A percentile compares a stretch with the other conserved stretches of the same genome.
These are phyloP conservation scores for Gorgonomyces haynaldii DNA, from an alignment of 192 early-diverging fungal genomes.

Conservation along the genomic window DNA sequence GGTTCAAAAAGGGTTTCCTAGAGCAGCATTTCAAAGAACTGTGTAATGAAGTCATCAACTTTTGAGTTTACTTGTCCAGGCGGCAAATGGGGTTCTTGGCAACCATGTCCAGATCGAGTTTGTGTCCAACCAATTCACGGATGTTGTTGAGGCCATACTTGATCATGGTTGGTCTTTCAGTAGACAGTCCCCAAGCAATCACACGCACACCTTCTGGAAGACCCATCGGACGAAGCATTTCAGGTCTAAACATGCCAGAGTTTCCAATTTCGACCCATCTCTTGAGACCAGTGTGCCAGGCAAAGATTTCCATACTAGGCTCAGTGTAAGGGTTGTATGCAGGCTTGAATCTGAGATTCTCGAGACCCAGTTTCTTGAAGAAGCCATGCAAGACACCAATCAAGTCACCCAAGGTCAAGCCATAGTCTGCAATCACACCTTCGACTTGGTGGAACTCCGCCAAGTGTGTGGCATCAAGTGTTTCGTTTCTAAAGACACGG, in stretches of 20 bases:
- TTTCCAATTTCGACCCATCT: conserved; percentile 96
- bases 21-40: too few species aligned
- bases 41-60: too few species aligned
- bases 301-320: conserved; percentile 98
- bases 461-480: conserved; percentile 94
- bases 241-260: conserved; percentile 99
- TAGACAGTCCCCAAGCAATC: conserved; percentile 93
- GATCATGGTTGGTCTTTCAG: conserved; percentile 98
- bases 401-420: conserved; percentile 87
- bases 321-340: conserved; percentile 99
- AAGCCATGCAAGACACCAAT: conserved; percentile 95
- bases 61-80: conserved; percentile 16
- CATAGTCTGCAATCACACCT: conserved; percentile 93
- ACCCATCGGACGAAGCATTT: conserved; percentile 95
- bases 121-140: conserved; percentile 87
- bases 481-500: conserved; percentile 97
- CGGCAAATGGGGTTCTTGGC: conserved; percentile 80
- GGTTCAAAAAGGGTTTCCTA: too few species aligned
- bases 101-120: conserved; percentile 84
- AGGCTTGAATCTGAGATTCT: conserved; percentile 87
- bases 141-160: conserved; percentile 93
- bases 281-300: conserved; percentile 78
- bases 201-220: conserved; percentile 87
- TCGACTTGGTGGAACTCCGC: conserved; percentile 99
- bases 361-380: conserved; percentile 88